Percentiles rank a stretch among this genome's conserved stretches.
Evolutionary conservation across 768 basidiomycete genomes (phyloP).

Genomic region (Boletus patriciae): DNA sequence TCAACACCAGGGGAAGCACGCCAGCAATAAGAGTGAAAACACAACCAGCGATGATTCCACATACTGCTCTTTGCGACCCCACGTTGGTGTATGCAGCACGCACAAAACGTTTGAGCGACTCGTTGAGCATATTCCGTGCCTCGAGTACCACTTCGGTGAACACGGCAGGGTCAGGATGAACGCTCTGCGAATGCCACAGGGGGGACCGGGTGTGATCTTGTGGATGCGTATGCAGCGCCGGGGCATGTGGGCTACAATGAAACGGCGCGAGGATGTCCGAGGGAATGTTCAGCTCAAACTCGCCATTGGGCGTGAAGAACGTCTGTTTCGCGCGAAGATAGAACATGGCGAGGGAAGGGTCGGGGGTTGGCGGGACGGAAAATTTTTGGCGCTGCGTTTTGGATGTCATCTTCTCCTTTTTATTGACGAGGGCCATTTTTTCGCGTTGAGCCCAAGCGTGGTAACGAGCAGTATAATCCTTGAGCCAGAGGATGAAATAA

Average conservation of each 20-base stretch:
- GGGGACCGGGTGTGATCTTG: constrained; percentile 11
- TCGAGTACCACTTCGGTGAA: constrained; percentile 62
- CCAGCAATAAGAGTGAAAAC: constrained; percentile 49
- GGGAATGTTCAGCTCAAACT: constrained; percentile 71
- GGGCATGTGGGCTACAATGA: constrained; percentile 42
- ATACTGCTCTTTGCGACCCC: constrained; percentile 65
- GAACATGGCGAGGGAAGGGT: constrained; percentile 66
- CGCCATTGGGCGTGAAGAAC: constrained; percentile 70
- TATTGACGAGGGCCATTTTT: constrained; percentile 28
- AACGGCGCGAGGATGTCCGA: constrained; percentile 65
- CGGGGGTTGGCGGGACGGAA: constrained; percentile 37
- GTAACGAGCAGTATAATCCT: constrained; percentile 62
- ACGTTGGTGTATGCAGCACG: constrained; percentile 66
- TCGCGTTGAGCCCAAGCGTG: constrained; percentile 40
- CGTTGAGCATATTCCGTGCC: constrained; percentile 57
- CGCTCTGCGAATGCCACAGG: constrained; percentile 30
- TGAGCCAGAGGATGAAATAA: constrained; percentile 83
- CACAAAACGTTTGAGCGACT: constrained; percentile 66
- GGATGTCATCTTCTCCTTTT: constrained; percentile 43
- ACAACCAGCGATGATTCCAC: constrained; percentile 65
- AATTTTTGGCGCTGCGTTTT: constrained; percentile 35
- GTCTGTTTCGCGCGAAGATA: constrained; percentile 79
- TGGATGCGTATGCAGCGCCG: constrained; percentile 8
- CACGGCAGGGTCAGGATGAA: constrained; percentile 63
- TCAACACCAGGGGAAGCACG: constrained; percentile 53